These are phyloP conservation scores for Aureobasidium sp. DNA, from an alignment of 2,329 filamentous ascomycete species.

Conservation along the genomic window DNA sequence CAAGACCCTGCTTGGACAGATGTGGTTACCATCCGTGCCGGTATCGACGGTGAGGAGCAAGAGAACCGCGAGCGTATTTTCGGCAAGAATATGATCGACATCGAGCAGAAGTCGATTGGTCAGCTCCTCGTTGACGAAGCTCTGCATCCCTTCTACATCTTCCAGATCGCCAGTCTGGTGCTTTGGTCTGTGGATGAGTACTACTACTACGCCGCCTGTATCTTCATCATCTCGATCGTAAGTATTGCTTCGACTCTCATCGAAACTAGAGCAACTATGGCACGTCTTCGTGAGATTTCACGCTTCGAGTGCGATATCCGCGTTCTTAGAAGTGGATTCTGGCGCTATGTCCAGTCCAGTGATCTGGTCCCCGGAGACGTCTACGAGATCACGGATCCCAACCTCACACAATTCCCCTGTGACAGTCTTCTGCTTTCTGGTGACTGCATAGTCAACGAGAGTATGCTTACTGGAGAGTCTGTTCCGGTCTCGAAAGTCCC, in stretches of 20 bases:
- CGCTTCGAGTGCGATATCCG: slow-evolving; percentile 92
- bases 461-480: slow-evolving; percentile 96
- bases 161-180: slow-evolving; percentile 87
- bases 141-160: slow-evolving; percentile 96
- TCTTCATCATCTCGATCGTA: slow-evolving; percentile 87
- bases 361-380: slow-evolving; percentile 93
- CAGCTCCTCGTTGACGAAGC: slow-evolving; percentile 89
- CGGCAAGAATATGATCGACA: slow-evolving; percentile 82
- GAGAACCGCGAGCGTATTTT: slow-evolving; percentile 77
- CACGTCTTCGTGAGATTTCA: slow-evolving; percentile 79
- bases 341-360: slow-evolving; percentile 77
- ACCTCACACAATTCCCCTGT: slow-evolving; percentile 76
- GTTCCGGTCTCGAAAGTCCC: slow-evolving; percentile 92
- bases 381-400: slow-evolving; percentile 93
- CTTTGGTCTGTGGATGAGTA: slow-evolving; percentile 95
- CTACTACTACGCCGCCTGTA: slow-evolving; percentile 94
- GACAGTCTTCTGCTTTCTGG: slow-evolving; percentile 87
- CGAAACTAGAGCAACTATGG: slow-evolving; percentile 91
- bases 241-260: slow-evolving; percentile 85
- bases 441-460: slow-evolving; percentile 98
- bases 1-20: slow-evolving; percentile 87
- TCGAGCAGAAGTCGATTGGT: slow-evolving; percentile 75
- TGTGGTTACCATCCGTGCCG: slow-evolving; percentile 63
- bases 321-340: slow-evolving; percentile 89
- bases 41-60: slow-evolving; percentile 84